Evolutionary conservation across 2,329 filamentous ascomycete genomes (phyloP), one percentile per base, ranked within the genome.

Genomic region (Nigrospora osmanthi): DNA sequence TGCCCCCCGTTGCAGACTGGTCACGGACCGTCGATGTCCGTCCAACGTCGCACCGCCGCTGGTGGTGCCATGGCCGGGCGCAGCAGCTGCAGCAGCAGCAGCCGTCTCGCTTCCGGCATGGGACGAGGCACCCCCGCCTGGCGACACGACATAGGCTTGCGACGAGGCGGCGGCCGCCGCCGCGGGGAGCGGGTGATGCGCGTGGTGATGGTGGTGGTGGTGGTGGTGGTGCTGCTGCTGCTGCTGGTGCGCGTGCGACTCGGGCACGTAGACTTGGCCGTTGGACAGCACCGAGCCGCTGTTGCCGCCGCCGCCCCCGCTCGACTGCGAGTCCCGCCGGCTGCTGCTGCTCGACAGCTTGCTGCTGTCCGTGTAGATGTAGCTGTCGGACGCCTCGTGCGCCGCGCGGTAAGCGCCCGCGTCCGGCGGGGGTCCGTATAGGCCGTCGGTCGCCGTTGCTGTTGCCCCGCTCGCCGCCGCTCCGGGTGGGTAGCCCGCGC

Each of bases 231-330:
- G n/a, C n/a, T n/a, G n/a, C n/a, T n/a, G n/a, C n/a, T n/a, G 34
- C 14, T 35, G 34, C 16, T 16, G 34, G 30, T 40, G 28, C 11
- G 12, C 28, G 1, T 43, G 44, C 28, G 54, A 52, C 4, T 59
- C 57, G 4, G 61, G 60, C 1, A 64, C 58, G 48, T 65, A 65
- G 38, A 58, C 45, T 17, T 65, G 61, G 13, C 62, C 61, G 48
- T 63, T 64, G 37, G 60, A 49, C 3, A 64, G 55, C 6, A 58
- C 46, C 4, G 57, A 53, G 14, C 47, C 50, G 41, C 49, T 45
- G 38, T 46, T 49, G n/a, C n/a, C n/a, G 14, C 47, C 50, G 23
- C 44, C 48, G 11, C 52, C 51, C n/a, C 53, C 49, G 41, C 52
- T 54, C 3, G 58, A 55, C 11, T 54, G 54, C 1, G 55, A 56